Conservation (phyloP, 108 stramenopile species). For the Skeletonema marinoi region DNA sequence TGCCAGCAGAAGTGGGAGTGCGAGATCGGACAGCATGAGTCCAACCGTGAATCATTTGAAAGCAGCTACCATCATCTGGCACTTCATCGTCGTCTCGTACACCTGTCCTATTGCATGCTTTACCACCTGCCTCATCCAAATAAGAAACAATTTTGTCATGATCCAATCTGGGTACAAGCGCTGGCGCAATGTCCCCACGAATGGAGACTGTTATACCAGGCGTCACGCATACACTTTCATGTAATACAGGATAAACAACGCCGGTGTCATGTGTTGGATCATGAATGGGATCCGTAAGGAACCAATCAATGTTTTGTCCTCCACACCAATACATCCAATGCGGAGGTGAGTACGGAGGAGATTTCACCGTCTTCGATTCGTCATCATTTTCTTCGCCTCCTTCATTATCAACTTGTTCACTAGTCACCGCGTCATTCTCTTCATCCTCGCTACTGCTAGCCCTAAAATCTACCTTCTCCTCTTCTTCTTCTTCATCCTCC, state of each 20-base stretch:
- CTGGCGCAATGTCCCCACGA: conserved; percentile 23
- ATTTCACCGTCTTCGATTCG: neutral
- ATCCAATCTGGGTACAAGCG: conserved; percentile 30
- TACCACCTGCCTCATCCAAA: conserved; percentile 10
- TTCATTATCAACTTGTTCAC: neutral
- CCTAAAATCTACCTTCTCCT: neutral
- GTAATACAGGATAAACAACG: conserved; percentile 27
- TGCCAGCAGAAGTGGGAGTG: conserved; percentile 82
- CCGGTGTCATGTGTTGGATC: conserved; percentile 39
- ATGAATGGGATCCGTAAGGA: conserved; percentile 32
- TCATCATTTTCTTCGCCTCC: neutral
- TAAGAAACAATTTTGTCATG: conserved; percentile 36
- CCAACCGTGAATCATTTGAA: conserved; percentile 37
- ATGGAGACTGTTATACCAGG: conserved; percentile 43
- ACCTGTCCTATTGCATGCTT: conserved; percentile 21
- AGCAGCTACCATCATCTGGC: conserved; percentile 37
- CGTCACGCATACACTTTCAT: conserved; percentile 40
- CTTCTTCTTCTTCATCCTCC: neutral
- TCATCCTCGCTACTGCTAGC: neutral
- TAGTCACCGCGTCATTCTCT: conserved; percentile 1
- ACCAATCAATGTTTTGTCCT: conserved; percentile 47
- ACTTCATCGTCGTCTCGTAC: conserved; percentile 22
- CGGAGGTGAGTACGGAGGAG: conserved; percentile 15
- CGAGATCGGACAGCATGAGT: conserved; percentile 68
- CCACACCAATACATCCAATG: conserved; percentile 53